phyloP scores from a whole-genome alignment of 2,329 filamentous ascomycete genomes.

The Tricladium varicosporioides region DNA sequence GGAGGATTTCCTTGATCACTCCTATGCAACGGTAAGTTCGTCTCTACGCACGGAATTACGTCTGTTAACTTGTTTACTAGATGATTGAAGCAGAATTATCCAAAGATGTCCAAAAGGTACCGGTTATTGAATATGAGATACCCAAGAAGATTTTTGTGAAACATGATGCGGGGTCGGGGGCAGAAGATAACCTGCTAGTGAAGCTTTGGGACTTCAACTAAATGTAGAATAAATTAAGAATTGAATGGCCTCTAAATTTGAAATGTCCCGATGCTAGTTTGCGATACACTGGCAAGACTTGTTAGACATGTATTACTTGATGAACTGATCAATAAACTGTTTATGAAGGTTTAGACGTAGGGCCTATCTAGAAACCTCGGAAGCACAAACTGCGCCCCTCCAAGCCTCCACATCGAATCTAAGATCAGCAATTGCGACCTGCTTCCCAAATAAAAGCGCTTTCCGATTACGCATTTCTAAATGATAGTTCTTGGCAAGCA shows the following conservation, averaged over 20 bases:
- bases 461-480: background rate
- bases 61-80: too few relatives aligned
- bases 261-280: too few relatives aligned
- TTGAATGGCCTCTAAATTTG: too few relatives aligned
- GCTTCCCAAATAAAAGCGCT: background rate
- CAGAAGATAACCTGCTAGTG: constrained; percentile 54
- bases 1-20: constrained; percentile 97
- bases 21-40: constrained; percentile 73
- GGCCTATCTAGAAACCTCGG: constrained; percentile 2
- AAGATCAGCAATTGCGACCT: constrained; percentile 25
- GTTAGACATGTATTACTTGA: background rate
- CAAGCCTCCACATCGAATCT: constrained; percentile 19
- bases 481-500: constrained; percentile 16
- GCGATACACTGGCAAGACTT: background rate
- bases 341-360: constrained; percentile 5
- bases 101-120: constrained; percentile 80
- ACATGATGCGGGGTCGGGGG: constrained; percentile 45
- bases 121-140: constrained; percentile 91
- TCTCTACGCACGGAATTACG: too few relatives aligned
- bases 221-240: background rate
- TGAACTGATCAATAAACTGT: constrained; percentile 1
- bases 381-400: constrained; percentile 13
- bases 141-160: constrained; percentile 47
- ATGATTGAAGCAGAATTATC: constrained; percentile 81
- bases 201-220: constrained; percentile 59